phyloP scores from a whole-genome alignment of 345 rosid species.

The Melaleuca alternifolia region DNA sequence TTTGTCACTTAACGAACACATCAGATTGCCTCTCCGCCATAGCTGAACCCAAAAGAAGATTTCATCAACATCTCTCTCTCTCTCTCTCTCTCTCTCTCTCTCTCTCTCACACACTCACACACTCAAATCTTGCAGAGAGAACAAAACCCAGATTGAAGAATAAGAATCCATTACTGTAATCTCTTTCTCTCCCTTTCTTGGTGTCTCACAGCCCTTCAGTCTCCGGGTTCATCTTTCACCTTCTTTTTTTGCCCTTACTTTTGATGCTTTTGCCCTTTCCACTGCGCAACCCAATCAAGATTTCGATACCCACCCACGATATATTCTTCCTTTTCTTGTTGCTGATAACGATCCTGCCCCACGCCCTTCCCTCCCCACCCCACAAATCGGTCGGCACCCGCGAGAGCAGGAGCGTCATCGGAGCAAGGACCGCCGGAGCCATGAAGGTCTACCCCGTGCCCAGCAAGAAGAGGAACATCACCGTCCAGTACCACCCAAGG shows the following conservation, averaged over 20 bases:
- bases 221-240: neutral
- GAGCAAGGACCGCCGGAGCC: neutral
- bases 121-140: neutral
- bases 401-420: neutral
- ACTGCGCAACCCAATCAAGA: slow-evolving; percentile 10
- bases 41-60: neutral
- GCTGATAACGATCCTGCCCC: slow-evolving; percentile 12
- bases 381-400: neutral
- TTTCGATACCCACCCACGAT: slow-evolving; percentile 25
- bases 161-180: neutral
- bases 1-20: neutral
- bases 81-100: neutral
- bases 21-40: neutral
- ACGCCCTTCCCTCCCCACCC: neutral
- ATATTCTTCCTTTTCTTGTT: slow-evolving; percentile 12
- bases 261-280: slow-evolving; percentile 1
- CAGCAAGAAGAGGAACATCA: slow-evolving; percentile 43
- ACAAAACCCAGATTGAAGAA: neutral
- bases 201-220: neutral
- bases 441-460: slow-evolving; percentile 91
- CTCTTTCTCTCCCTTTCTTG: neutral
- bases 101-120: neutral
- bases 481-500: slow-evolving; percentile 32
- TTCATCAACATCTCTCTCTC: neutral
- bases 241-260: neutral